Base-by-base conservation (phyloP, 1,139 yeast species). In the Tardiomyces blankii region DNA sequence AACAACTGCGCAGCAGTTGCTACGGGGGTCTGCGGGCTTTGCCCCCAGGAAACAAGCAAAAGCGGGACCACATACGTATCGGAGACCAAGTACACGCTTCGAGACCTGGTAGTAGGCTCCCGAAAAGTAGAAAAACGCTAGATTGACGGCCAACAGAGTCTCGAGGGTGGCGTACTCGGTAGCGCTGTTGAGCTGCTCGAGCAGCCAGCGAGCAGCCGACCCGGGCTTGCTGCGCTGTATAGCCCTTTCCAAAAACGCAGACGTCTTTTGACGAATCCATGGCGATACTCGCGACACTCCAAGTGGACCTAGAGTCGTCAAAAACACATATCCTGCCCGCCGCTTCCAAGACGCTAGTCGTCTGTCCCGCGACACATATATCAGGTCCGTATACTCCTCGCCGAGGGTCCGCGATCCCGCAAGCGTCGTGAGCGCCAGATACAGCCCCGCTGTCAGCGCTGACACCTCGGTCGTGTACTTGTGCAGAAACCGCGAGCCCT, bases 351-450 rank as follows among this genome's bases (percentile, higher is more conserved):
- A 44, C 7, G 64, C 63, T 3, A 60, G 45, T 56, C 68, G 0
- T 80, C 86, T 45, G 63, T 65, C 48, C 72, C 69, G 48, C 61
- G 61, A 72, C 6, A 85, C 84, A 57, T 87, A 86, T 18, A 82
- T 68, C 48, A 89, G 68, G 63, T 89, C 96, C 16, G 89, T 91
- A 62, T 89, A 89, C 63, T 91, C 97, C 61, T 89, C 97, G 0
- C 98, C 98, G 32, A 89, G 67, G 0, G 97, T 89, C 47, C 93
- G 70, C 3, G 86, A 78, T 0, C 93, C 91, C 3, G 77, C 51
- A 14, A 83, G 62, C 0, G 96, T 87, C 0, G 96, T 89, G 38
- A 86, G 66, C 1, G 72, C 67, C 25, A 86, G 68, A 57, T 89
- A 88, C 1, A 80, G 45, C 2, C 81, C 65, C 47, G 80, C 77